Percentiles rank a stretch among this genome's conserved stretches.
Conservation (phyloP, 768 basidiomycete genomes). For the Lactarius hengduanensis region DNA sequence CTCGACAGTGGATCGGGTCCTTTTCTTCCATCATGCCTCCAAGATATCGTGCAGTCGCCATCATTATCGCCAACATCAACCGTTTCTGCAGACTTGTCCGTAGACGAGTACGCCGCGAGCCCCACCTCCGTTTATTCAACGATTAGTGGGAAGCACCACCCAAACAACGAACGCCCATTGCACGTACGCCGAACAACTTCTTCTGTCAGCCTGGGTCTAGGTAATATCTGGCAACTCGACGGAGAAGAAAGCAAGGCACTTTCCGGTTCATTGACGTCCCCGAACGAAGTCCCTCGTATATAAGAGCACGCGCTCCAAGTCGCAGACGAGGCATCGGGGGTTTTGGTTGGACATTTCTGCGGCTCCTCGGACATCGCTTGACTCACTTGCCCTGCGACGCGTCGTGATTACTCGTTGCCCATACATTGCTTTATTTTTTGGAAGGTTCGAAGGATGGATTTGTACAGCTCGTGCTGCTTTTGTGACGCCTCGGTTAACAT, state of each 20-base stretch:
- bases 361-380: slow-evolving; percentile 1
- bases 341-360: background rate
- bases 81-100: slow-evolving; percentile 61
- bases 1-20: slow-evolving; percentile 36
- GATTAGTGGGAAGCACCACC: slow-evolving; percentile 17
- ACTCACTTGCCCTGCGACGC: background rate
- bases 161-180: slow-evolving; percentile 21
- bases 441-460: slow-evolving; percentile 25
- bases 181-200: slow-evolving; percentile 24
- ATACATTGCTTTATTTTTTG: slow-evolving; percentile 21
- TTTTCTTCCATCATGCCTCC: slow-evolving; percentile 74
- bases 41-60: slow-evolving; percentile 71
- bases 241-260: slow-evolving; percentile 55
- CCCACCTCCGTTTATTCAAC: slow-evolving; percentile 23
- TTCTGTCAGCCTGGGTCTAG: slow-evolving; percentile 37
- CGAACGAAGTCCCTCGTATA: slow-evolving; percentile 18
- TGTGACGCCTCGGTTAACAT: slow-evolving; percentile 17
- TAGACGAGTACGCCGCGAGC: slow-evolving; percentile 48
- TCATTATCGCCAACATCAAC: slow-evolving; percentile 53
- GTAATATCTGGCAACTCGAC: slow-evolving; percentile 71
- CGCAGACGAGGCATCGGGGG: background rate
- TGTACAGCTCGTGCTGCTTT: slow-evolving; percentile 13
- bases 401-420: slow-evolving; percentile 1
- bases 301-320: background rate
- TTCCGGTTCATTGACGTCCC: slow-evolving; percentile 15